These are phyloP conservation scores for Holtermannia corniformis DNA, from an alignment of 768 basidiomycete genomes.

Conservation along the genomic window DNA sequence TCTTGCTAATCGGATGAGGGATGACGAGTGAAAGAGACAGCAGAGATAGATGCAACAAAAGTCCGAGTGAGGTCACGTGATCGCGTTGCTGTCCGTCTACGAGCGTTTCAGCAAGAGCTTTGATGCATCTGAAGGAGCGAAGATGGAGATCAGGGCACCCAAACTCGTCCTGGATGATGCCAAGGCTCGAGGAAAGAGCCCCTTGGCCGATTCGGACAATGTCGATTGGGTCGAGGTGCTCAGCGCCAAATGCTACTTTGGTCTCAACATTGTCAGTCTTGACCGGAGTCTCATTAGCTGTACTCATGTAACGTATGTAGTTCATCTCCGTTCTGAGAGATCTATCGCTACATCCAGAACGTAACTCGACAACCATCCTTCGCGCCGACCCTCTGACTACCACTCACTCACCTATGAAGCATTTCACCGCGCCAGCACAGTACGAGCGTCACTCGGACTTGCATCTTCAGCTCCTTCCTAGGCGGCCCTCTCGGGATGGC, in stretches of 20 bases:
- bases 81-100: too few species aligned
- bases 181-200: neutral
- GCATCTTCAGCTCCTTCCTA: conserved; percentile 47
- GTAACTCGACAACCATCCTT: conserved; percentile 82
- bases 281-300: too few species aligned
- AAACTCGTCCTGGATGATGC: neutral
- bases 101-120: too few species aligned
- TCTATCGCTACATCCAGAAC: conserved; percentile 78
- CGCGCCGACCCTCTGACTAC: conserved; percentile 57
- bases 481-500: conserved; percentile 65
- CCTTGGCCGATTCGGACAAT: neutral
- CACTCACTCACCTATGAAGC: neutral
- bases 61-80: neutral
- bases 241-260: too few species aligned
- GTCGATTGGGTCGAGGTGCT: neutral
- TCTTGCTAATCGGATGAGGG: conserved; percentile 4
- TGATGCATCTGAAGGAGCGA: too few species aligned
- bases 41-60: neutral
- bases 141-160: neutral
- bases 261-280: too few species aligned
- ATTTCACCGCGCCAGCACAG: neutral
- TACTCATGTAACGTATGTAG: too few species aligned
- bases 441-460: neutral
- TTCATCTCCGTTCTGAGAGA: conserved; percentile 65
- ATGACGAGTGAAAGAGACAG: too few species aligned